Evolutionary conservation across 106 monocot genomes (phyloP).

Genomic region (Iris macrosiphon): DNA sequence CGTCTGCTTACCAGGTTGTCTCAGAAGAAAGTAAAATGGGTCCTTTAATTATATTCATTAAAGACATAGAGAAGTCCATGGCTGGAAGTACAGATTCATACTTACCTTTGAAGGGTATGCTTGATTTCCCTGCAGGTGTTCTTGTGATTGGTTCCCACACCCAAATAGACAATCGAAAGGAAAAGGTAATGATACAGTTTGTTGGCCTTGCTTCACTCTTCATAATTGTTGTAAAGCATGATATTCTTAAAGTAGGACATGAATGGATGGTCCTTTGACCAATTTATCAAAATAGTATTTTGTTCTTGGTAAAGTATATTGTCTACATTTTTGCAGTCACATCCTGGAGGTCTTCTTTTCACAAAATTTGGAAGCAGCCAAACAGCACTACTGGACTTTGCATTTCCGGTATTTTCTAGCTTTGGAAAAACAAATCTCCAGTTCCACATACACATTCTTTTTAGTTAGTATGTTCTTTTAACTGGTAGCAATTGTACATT

Average conservation of each 20-base stretch:
- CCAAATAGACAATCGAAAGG: conserved; percentile 84
- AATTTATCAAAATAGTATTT: too few species aligned
- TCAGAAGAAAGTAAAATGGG: conserved; percentile 78
- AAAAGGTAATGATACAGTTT: conserved; percentile 45
- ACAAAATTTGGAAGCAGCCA: conserved; percentile 93
- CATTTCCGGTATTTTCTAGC: conserved; percentile 66
- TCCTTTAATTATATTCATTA: conserved; percentile 73
- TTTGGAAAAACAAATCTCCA: too few species aligned
- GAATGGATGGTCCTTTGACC: too few species aligned
- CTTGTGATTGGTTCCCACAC: conserved; percentile 85
- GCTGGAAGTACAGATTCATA: conserved; percentile 63
- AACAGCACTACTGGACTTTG: conserved; percentile 83
- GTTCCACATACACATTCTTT: too few species aligned
- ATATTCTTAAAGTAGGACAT: background rate
- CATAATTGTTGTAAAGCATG: background rate
- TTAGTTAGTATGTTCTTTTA: too few species aligned
- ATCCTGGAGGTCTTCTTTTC: conserved; percentile 83
- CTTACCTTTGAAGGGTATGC: conserved; percentile 50
- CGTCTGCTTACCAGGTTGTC: conserved; percentile 45
- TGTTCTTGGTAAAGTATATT: background rate
- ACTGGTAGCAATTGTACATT: too few species aligned
- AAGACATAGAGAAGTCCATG: conserved; percentile 86
- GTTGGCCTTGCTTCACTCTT: background rate
- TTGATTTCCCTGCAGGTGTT: conserved; percentile 71
- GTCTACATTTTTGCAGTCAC: conserved; percentile 19